phyloP scores from a whole-genome alignment of 1,139 yeast species.

The Candida sp. region DNA sequence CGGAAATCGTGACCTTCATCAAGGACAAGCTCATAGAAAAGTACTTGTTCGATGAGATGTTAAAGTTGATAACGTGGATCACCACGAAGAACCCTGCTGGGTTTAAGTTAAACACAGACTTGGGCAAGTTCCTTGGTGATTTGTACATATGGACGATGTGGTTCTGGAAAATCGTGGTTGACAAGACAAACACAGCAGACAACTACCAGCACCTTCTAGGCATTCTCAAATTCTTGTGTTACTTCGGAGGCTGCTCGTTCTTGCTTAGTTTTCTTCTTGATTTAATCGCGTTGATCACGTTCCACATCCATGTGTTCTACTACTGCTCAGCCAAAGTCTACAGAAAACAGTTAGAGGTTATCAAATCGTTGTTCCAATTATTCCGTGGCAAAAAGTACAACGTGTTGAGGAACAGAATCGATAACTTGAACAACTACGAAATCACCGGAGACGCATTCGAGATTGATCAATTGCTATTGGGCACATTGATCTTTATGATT shows the following conservation, averaged over 20 bases:
- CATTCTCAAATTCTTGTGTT: slow-evolving; percentile 27
- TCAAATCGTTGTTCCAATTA: slow-evolving; percentile 78
- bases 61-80: slow-evolving; percentile 67
- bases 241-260: slow-evolving; percentile 71
- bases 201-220: background rate
- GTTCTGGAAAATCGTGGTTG: slow-evolving; percentile 54
- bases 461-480: slow-evolving; percentile 84
- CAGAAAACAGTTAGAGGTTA: slow-evolving; percentile 70
- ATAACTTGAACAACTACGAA: slow-evolving; percentile 54
- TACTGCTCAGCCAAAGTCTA: slow-evolving; percentile 80
- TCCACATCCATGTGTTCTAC: slow-evolving; percentile 81
- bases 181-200: background rate
- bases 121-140: slow-evolving; percentile 87
- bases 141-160: slow-evolving; percentile 84
- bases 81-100: slow-evolving; percentile 91
- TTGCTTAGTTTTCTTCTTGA: slow-evolving; percentile 72
- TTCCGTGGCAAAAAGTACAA: slow-evolving; percentile 93
- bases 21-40: slow-evolving; percentile 38
- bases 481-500: slow-evolving; percentile 86
- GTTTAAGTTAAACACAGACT: slow-evolving; percentile 85
- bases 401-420: slow-evolving; percentile 82
- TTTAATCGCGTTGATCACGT: slow-evolving; percentile 59
- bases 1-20: slow-evolving; percentile 33
- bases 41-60: slow-evolving; percentile 38
- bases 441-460: slow-evolving; percentile 58